These are phyloP conservation scores for Hypholoma fasciculare DNA, from an alignment of 768 basidiomycete species.

Conservation along the genomic window DNA sequence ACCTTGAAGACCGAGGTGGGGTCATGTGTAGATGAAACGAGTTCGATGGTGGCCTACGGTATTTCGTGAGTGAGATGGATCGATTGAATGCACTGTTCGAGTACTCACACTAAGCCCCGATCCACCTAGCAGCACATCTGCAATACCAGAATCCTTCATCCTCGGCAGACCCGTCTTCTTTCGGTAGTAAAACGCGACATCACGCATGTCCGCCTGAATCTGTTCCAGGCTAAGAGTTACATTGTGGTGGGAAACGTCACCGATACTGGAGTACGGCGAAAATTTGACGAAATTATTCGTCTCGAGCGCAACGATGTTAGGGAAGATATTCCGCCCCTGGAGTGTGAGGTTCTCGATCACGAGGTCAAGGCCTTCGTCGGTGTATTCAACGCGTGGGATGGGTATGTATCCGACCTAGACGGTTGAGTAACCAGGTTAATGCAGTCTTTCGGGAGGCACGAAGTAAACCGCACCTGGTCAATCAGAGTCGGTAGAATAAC, in stretches of 20 bases:
- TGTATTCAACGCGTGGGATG: slow-evolving; percentile 94
- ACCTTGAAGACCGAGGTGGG: slow-evolving; percentile 72
- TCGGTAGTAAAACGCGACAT: slow-evolving; percentile 89
- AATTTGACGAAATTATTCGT: slow-evolving; percentile 85
- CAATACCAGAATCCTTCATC: slow-evolving; percentile 79
- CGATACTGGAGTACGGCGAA: slow-evolving; percentile 65
- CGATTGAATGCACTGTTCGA: neutral
- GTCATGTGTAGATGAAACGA: slow-evolving; percentile 65
- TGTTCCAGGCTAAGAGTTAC: slow-evolving; percentile 78
- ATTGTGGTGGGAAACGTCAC: slow-evolving; percentile 67
- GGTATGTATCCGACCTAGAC: slow-evolving; percentile 74
- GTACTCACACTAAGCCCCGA: slow-evolving; percentile 67
- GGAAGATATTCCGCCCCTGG: slow-evolving; percentile 87
- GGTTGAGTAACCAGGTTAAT: neutral
- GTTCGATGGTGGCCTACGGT: slow-evolving; percentile 54
- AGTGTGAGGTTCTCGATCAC: slow-evolving; percentile 93
- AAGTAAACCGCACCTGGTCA: slow-evolving; percentile 52
- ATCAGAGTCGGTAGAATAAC: slow-evolving; percentile 82
- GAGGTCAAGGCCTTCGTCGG: slow-evolving; percentile 81
- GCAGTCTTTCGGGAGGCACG: neutral
- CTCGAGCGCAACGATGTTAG: slow-evolving; percentile 72
- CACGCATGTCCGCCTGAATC: slow-evolving; percentile 92
- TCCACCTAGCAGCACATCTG: slow-evolving; percentile 85
- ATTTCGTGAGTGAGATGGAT: neutral
- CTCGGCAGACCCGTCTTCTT: slow-evolving; percentile 85